Base-by-base conservation (phyloP, 140 eudicot genomes). In the Erigeron philadelphicus region DNA sequence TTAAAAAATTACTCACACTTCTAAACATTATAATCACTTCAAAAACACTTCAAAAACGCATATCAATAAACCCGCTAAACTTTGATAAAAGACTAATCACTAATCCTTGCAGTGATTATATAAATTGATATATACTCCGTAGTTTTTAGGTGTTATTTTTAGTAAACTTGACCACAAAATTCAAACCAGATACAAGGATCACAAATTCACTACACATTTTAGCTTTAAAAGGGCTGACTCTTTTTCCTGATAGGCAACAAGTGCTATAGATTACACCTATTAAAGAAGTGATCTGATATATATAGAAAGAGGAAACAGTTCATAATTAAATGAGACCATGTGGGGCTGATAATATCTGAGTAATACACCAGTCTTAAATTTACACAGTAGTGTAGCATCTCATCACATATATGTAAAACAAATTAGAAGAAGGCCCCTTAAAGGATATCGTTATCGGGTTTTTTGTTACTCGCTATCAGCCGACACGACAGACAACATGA, bases 261-360 rank as follows among this genome's bases (percentile, higher is more conserved):
- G 11, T 64, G 57, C 17, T 52, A 61, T 53, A 12, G 49, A 69
- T 31, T n/a, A 25, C 35, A 31, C 65, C 15, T 42, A 40, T 69
- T 45, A 62, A 44, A 58, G 25, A 44, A n/a, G n/a, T 67, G 64
- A 9, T 23, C 46, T 55, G 81, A 71, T 77, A 71, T 65, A 31
- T 3, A 31, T 21, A 68, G 77, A 77, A 77, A 77, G 69, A 71
- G 81, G 48, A 57, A 77, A 64, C 63, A 77, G 73, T 55, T 64
- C 23, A 77, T 64, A 64, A 65, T 72, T 31, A 77, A 72, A 77
- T 71, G 69, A 43, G 56, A 66, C 43, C 73, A 71, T 77, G 81
- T 77, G 70, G 81, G 81, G 72, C 57, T 68, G 16, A 69, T 67
- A 42, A 64, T 17, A 68, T 68, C 65, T 61, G 66, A 77, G 73